A percentile compares a stretch with the other conserved stretches of the same genome.
These are phyloP conservation scores for Dissoconium aciculare DNA, from an alignment of 2,329 filamentous ascomycete species.

Conservation along the genomic window DNA sequence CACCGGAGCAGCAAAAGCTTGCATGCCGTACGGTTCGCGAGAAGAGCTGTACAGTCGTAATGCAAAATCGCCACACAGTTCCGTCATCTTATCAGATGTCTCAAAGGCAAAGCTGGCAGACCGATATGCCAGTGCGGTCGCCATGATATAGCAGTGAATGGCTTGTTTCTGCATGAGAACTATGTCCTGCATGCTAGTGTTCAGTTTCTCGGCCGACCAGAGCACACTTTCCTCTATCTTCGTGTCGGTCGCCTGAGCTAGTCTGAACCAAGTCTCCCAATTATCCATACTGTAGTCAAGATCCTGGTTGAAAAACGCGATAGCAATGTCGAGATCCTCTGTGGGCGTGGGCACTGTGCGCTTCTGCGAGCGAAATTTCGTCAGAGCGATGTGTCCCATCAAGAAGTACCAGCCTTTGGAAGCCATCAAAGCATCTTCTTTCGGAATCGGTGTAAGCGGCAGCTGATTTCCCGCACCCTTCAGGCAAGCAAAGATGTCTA, in stretches of 20 bases:
- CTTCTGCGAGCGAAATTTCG: slow-evolving; percentile 69
- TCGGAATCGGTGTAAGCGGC: slow-evolving; percentile 44
- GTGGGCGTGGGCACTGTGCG: slow-evolving; percentile 58
- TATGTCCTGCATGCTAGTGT: slow-evolving; percentile 62
- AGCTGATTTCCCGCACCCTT: slow-evolving; percentile 63
- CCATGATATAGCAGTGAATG: slow-evolving; percentile 65
- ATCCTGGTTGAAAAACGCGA: slow-evolving; percentile 65
- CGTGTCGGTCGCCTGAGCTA: slow-evolving; percentile 76
- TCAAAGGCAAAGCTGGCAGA: slow-evolving; percentile 40
- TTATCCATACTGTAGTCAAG: slow-evolving; percentile 66
- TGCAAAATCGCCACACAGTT: slow-evolving; percentile 54
- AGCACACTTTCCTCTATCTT: slow-evolving; percentile 76
- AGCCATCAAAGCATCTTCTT: slow-evolving; percentile 55
- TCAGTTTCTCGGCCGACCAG: slow-evolving; percentile 84
- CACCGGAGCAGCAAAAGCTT: slow-evolving; percentile 43
- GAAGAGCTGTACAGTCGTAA: slow-evolving; percentile 54
- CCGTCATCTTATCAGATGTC: slow-evolving; percentile 42
- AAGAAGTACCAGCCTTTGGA: slow-evolving; percentile 84
- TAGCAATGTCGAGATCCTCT: slow-evolving; percentile 69
- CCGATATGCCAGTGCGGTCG: slow-evolving; percentile 45
- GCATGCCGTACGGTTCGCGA: slow-evolving; percentile 52
- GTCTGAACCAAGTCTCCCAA: slow-evolving; percentile 83
- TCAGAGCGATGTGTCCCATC: slow-evolving; percentile 73
- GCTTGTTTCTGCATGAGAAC: slow-evolving; percentile 62
- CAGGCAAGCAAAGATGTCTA: slow-evolving; percentile 65